Evolutionary conservation across 1,284 basidiomycete genomes (phyloP).

Genomic region (Sanghuangporus weigelae): DNA sequence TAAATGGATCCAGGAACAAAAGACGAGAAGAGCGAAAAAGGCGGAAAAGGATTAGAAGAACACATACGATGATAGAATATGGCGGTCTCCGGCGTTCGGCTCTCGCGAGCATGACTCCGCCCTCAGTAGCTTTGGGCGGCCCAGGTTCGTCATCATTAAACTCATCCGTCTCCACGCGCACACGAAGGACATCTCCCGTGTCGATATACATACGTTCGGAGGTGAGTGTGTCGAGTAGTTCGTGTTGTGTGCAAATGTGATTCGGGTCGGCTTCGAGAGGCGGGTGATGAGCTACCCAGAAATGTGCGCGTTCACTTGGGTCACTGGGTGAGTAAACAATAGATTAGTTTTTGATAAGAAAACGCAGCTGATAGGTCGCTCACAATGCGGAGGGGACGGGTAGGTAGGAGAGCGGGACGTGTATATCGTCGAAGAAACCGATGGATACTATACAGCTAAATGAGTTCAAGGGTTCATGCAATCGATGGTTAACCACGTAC

Average conservation of each 20-base stretch:
- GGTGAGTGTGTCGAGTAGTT: conserved; percentile 64
- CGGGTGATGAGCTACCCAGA: conserved; percentile 56
- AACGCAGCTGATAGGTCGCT: conserved; percentile 24
- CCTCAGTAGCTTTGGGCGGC: conserved; percentile 68
- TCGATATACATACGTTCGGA: conserved; percentile 84
- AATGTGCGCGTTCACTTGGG: conserved; percentile 74
- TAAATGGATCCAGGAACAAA: neutral
- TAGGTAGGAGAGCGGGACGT: conserved; percentile 67
- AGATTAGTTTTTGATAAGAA: neutral
- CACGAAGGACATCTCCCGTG: conserved; percentile 76
- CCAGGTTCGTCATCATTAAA: conserved; percentile 92
- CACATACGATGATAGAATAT: conserved; percentile 69
- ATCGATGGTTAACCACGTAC: too few species aligned
- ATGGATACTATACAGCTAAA: too few species aligned
- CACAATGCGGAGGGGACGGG: conserved; percentile 79
- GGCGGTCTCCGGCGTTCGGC: conserved; percentile 56
- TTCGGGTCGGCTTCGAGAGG: conserved; percentile 25
- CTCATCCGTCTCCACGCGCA: conserved; percentile 83
- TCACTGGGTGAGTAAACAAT: conserved; percentile 45
- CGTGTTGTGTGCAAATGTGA: conserved; percentile 51
- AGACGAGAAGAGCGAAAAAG: neutral
- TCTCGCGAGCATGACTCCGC: conserved; percentile 52
- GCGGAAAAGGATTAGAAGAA: neutral
- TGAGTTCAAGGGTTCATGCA: too few species aligned
- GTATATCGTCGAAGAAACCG: conserved; percentile 94